Conservation (phyloP, 2,329 filamentous ascomycete species). For the Aschersonia sp. region DNA sequence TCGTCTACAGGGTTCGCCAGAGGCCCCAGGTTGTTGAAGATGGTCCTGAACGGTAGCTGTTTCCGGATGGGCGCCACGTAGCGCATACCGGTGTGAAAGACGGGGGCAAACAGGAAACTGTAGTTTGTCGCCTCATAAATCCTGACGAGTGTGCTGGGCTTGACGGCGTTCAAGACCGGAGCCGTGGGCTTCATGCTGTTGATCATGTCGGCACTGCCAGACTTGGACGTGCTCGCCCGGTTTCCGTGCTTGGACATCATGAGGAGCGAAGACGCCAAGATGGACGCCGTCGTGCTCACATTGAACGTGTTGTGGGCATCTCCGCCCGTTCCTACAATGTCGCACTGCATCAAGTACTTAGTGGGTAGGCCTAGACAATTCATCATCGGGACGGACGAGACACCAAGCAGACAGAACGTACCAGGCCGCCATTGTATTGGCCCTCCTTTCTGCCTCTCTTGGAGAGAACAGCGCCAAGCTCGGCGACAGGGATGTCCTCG, state of each 20-base stretch:
- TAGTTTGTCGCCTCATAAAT: conserved; percentile 80
- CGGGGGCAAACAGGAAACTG: conserved; percentile 87
- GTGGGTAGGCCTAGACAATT: not conserved
- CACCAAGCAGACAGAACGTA: conserved; percentile 27
- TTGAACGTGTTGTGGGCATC: conserved; percentile 98
- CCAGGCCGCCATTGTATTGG: conserved; percentile 67
- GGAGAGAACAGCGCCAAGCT: conserved; percentile 47
- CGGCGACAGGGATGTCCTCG: conserved; percentile 50
- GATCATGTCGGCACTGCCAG: conserved; percentile 85
- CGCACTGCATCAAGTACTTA: conserved; percentile 34
- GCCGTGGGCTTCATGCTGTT: conserved; percentile 57
- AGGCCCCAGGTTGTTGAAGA: conserved; percentile 94
- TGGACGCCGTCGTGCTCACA: conserved; percentile 88
- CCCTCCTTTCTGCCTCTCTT: conserved; percentile 51
- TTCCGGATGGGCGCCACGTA: conserved; percentile 75
- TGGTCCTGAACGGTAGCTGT: conserved; percentile 84
- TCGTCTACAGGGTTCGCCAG: conserved; percentile 82
- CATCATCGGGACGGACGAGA: not conserved
- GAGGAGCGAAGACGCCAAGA: conserved; percentile 74
- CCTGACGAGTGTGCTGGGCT: conserved; percentile 51
- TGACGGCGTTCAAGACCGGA: conserved; percentile 62
- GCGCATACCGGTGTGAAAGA: conserved; percentile 92
- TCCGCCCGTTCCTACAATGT: conserved; percentile 95
- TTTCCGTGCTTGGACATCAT: conserved; percentile 93
- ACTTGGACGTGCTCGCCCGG: conserved; percentile 86